These are phyloP conservation scores for Globisporangium spiculum DNA, from an alignment of 352 stramenopile species.

Conservation along the genomic window DNA sequence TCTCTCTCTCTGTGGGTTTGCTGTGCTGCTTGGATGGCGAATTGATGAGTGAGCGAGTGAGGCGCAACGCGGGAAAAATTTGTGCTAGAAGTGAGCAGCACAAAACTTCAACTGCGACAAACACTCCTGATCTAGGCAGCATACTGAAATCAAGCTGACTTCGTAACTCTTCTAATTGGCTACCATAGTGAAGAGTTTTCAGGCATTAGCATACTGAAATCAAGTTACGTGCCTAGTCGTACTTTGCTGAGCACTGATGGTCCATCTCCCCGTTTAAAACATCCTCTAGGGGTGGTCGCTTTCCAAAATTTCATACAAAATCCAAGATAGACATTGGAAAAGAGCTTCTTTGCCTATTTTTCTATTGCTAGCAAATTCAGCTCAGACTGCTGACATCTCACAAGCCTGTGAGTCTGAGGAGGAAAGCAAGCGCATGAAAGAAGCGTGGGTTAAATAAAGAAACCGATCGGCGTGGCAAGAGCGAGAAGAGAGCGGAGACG, in stretches of 20 bases:
- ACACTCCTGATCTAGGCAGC: no score
- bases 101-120: conserved; percentile 4
- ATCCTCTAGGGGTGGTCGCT: no score
- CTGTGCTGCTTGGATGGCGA: neutral
- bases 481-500: neutral
- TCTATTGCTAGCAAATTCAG: neutral
- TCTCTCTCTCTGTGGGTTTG: neutral
- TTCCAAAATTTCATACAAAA: neutral
- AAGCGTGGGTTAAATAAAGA: conserved; percentile 13
- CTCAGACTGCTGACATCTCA: neutral
- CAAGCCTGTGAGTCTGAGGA: conserved; percentile 4
- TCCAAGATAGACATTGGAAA: neutral
- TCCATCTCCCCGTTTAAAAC: no score
- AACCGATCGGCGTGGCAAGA: conserved; percentile 6
- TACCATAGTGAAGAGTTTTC: no score
- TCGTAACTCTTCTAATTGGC: no score
- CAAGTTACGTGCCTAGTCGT: no score
- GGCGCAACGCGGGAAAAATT: neutral
- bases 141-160: no score
- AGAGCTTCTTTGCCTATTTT: neutral
- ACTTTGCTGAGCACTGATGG: no score
- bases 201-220: no score
- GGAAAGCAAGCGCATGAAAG: neutral
- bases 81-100: neutral
- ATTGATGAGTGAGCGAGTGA: conserved; percentile 4